Evolutionary conservation across 2,329 filamentous ascomycete species (phyloP), one percentile per base, ranked within the genome.

Genomic region (Diaporthe batatas): DNA sequence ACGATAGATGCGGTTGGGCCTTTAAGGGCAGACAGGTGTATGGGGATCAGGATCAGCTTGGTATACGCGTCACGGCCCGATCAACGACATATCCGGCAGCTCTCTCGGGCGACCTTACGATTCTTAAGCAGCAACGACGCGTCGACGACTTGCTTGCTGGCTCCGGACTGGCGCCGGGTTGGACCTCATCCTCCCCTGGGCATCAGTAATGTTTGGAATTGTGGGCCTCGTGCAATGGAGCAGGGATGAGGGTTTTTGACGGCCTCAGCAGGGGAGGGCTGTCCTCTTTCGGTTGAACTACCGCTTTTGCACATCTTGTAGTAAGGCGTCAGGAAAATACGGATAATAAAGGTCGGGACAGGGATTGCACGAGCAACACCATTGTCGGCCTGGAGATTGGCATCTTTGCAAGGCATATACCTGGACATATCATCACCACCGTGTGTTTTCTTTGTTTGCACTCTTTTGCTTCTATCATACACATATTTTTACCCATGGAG

Each of bases 121-220:
- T 29, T 68, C 65, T 44, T 59, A 53, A 64, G 58, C 59, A 67
- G 39, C 42, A 59, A 32, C 57, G 10, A 68, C 10, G 51, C 29
- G 47, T 58, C 54, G 68, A 73, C 36, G 42, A 57, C 55, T 49
- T 55, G 68, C 44, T 44, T 55, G 68, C 44, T 51, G 54, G 57
- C 59, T 54, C 39, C 54, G 62, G 68, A 54, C 72, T 72, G 62
- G 68, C 47, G 62, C 54, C 54, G 67, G 47, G 62, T 62, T 71
- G 68, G 53, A 49, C 36, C n/a, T 47, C 34, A 47, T 39, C 21
- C 25, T 54, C 54, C 59, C 72, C 36, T 62, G 59, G 54, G 21
- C 36, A 23, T 58, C 72, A 68, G 62, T 72, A 72, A 73, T 72
- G 36, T 62, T 59, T 73, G 69, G 53, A 59, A 73, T 62, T 49